These are phyloP conservation scores for Lactarius hatsudake DNA, from an alignment of 768 basidiomycete species.

Conservation along the genomic window DNA sequence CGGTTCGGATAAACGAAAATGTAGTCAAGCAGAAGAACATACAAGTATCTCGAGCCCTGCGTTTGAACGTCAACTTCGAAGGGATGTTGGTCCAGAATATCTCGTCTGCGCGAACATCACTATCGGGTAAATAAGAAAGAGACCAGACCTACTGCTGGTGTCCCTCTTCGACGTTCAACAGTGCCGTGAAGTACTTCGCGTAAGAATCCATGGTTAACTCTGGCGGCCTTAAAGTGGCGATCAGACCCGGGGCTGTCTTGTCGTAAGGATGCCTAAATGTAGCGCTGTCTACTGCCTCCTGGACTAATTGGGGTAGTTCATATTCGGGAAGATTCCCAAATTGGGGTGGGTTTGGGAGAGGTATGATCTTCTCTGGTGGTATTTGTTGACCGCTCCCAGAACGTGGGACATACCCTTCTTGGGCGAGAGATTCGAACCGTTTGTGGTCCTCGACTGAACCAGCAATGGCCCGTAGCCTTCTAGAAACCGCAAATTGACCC, in stretches of 20 bases:
- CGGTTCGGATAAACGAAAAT: background rate
- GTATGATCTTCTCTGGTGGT: conserved; percentile 5
- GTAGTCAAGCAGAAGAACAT: background rate
- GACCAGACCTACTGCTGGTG: conserved; percentile 47
- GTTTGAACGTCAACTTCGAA: conserved; percentile 1
- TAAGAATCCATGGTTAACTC: conserved; percentile 5
- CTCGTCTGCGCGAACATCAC: conserved; percentile 34
- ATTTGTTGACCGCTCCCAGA: background rate
- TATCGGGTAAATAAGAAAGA: conserved; percentile 15
- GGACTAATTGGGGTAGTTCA: background rate
- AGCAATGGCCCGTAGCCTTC: conserved; percentile 7
- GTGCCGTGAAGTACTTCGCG: conserved; percentile 2
- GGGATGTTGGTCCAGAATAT: conserved; percentile 1
- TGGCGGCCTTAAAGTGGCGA: background rate
- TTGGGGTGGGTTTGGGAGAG: background rate
- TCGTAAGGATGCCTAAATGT: background rate
- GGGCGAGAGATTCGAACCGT: background rate
- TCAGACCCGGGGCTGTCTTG: background rate
- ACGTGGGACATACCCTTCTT: background rate
- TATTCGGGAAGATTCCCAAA: conserved; percentile 8
- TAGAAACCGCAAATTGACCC: conserved; percentile 5
- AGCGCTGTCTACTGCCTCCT: background rate
- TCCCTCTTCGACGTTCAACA: conserved; percentile 31
- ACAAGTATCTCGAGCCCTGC: background rate
- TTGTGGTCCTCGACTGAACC: conserved; percentile 15